Conservation (phyloP, 106 monocot species). For the Agapanthus africanus region DNA sequence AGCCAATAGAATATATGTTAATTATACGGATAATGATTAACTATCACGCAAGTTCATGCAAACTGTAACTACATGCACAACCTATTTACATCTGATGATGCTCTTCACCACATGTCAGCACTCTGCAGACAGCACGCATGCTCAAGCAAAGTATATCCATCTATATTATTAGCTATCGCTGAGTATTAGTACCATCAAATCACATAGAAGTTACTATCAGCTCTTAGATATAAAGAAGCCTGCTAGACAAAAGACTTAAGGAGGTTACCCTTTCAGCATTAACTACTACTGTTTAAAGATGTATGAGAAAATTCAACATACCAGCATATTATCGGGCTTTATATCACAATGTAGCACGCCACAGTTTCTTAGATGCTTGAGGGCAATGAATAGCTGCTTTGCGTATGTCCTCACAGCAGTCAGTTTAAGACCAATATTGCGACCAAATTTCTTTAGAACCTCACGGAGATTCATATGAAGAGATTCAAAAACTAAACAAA, state of each 20-base stretch:
- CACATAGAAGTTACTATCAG: neutral
- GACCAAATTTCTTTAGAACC: constrained; percentile 99
- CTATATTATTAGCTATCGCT: too few species aligned
- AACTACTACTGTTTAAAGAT: neutral
- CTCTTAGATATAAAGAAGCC: neutral
- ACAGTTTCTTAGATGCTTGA: constrained; percentile 97
- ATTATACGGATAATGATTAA: neutral
- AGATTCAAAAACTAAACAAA: constrained; percentile 99
- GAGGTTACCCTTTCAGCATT: neutral
- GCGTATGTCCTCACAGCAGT: constrained; percentile 99
- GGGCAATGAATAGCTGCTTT: constrained; percentile 97
- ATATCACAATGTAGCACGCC: constrained; percentile 96
- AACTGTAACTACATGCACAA: neutral
- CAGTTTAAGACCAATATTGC: constrained; percentile 98
- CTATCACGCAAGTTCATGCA: neutral
- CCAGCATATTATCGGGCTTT: constrained; percentile 99
- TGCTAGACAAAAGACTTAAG: neutral
- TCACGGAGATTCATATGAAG: constrained; percentile 99
- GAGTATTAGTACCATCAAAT: too few species aligned
- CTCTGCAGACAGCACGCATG: neutral
- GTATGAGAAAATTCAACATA: constrained; percentile 23
- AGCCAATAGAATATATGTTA: neutral
- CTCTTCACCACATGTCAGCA: neutral
- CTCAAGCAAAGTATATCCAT: neutral
- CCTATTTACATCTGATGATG: neutral